phyloP scores from a whole-genome alignment of 2,329 filamentous ascomycete genomes.

The Colletotrichum sublineola region DNA sequence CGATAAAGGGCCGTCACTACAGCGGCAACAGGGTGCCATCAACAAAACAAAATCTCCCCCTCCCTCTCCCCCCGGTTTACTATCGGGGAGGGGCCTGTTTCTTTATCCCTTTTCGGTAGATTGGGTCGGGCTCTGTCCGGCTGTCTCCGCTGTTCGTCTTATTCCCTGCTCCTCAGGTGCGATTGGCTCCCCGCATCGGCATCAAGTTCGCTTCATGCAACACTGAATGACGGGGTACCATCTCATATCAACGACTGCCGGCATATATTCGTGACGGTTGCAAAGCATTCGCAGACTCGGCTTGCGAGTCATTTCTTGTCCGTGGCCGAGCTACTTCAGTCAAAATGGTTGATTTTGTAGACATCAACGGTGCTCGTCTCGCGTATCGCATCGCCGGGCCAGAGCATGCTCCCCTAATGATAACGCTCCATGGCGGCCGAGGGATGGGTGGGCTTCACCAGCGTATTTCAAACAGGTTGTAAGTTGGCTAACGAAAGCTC shows the following conservation, averaged over 20 bases:
- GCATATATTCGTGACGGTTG: neutral
- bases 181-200: neutral
- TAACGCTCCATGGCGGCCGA: constrained; percentile 54
- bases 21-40: neutral
- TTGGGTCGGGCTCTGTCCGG: constrained; percentile 23
- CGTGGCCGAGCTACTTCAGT: no score
- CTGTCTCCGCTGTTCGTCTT: constrained; percentile 11
- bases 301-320: neutral
- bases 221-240: neutral
- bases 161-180: constrained; percentile 6
- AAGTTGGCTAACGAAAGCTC: neutral
- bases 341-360: constrained; percentile 45
- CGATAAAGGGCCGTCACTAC: neutral
- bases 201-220: neutral
- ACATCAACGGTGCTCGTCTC: constrained; percentile 52
- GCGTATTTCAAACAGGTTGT: neutral
- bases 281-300: neutral
- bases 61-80: neutral
- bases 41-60: neutral
- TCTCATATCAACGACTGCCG: neutral
- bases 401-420: constrained; percentile 49
- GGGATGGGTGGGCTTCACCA: constrained; percentile 48
- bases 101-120: constrained; percentile 29
- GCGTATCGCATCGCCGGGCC: constrained; percentile 51
- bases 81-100: constrained; percentile 34